phyloP scores from a whole-genome alignment of 306 rosid species.

The Mucuna pruriens region DNA sequence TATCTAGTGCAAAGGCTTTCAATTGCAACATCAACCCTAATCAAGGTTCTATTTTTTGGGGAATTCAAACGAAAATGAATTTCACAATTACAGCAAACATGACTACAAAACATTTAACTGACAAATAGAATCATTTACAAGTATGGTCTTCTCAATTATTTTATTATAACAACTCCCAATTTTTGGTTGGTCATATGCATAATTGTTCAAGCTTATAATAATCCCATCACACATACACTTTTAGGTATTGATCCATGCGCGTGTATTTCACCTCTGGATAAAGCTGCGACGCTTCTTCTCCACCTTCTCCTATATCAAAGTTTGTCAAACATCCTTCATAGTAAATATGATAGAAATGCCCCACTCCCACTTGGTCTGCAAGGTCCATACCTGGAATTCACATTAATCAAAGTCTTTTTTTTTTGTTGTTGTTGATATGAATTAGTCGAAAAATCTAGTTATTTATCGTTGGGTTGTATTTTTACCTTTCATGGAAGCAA shows the following conservation, averaged over 20 bases:
- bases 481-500: conserved; percentile 68
- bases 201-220: not conserved
- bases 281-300: conserved; percentile 83
- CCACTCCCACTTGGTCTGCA: conserved; percentile 61
- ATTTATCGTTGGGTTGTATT: not conserved
- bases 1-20: not conserved
- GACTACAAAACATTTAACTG: conserved; percentile 2
- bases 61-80: too few relatives aligned
- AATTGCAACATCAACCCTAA: not conserved
- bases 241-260: conserved; percentile 69
- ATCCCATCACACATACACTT: conserved; percentile 39
- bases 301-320: conserved; percentile 68
- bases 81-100: conserved; percentile 19
- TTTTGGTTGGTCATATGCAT: not conserved
- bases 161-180: not conserved
- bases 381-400: conserved; percentile 49
- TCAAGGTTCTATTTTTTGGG: not conserved
- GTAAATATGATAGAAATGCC: conserved; percentile 77
- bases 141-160: not conserved
- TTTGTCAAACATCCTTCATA: conserved; percentile 80
- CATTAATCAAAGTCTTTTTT: not conserved
- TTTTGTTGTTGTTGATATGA: too few relatives aligned
- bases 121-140: not conserved
- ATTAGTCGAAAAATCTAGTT: not conserved
- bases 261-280: conserved; percentile 83